Evolutionary conservation across 2,329 filamentous ascomycete species (phyloP).

Genomic region (Stemphylium vesicarium): DNA sequence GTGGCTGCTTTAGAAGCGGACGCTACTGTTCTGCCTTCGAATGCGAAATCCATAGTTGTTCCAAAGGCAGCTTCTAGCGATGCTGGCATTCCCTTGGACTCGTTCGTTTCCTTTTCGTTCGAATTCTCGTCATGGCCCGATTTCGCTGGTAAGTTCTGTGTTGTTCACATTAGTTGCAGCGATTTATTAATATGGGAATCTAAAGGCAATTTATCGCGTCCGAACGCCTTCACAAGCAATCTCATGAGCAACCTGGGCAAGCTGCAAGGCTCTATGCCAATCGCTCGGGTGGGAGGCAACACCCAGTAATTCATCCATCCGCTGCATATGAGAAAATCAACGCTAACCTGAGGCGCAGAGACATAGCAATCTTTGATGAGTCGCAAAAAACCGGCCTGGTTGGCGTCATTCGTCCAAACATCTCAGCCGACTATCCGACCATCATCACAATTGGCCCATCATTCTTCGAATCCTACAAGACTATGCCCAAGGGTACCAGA

Average conservation of each 20-base stretch:
- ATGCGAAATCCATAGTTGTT: neutral
- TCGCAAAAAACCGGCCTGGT: slow-evolving; percentile 43
- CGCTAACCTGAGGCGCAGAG: slow-evolving; percentile 54
- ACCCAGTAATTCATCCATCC: slow-evolving; percentile 68
- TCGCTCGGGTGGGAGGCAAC: slow-evolving; percentile 69
- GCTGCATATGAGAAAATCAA: slow-evolving; percentile 43
- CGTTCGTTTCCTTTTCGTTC: slow-evolving; percentile 7
- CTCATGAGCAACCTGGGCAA: slow-evolving; percentile 63
- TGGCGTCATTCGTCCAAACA: slow-evolving; percentile 58
- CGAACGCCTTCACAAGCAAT: slow-evolving; percentile 66
- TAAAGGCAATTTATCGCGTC: slow-evolving; percentile 58
- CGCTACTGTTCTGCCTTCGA: neutral
- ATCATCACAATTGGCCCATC: slow-evolving; percentile 65
- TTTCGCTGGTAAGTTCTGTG: neutral
- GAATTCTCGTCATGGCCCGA: slow-evolving; percentile 12
- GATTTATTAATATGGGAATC: neutral
- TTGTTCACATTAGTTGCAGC: neutral
- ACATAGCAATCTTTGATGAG: slow-evolving; percentile 7
- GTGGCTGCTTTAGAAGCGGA: neutral
- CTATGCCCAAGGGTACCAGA: slow-evolving; percentile 58
- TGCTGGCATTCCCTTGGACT: slow-evolving; percentile 8
- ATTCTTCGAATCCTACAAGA: slow-evolving; percentile 68
- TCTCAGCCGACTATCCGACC: slow-evolving; percentile 65
- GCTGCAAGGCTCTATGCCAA: slow-evolving; percentile 62
- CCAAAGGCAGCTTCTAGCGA: neutral